Base-by-base conservation (phyloP, 2,329 filamentous ascomycete genomes). In the Pseudogymnoascus sp. region DNA sequence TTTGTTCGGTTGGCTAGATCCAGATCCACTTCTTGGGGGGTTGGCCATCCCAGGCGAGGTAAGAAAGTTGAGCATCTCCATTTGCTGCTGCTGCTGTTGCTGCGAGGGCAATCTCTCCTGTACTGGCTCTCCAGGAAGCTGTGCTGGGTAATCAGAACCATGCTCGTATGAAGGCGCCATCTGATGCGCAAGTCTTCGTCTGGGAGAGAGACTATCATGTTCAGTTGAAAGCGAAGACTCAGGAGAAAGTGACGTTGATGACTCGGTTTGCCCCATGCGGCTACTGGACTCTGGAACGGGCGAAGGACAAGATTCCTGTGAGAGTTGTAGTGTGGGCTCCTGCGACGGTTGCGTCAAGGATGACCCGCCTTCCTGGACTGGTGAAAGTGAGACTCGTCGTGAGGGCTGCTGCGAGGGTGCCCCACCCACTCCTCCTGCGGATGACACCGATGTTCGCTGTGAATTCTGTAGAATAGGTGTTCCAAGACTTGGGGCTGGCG, bases 51-150 rank as follows among this genome's bases (percentile, higher is more conserved):
- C 65, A 8, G 70, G 70, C 2, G 63, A 64, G 2, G 69, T 71
- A 15, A 72, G 58, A 38, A 72, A 72, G 38, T 70, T 65, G 64
- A 69, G 65, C 67, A 67, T 67, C 8, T 64, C 63, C 63, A 71
- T 65, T 51, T 61, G 35, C 33, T 66, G 65, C 15, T 60, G 65
- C 15, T 66, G 44, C n/a, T 55, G 44, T 33, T 17, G 7, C 4
- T 15, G 48, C 29, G 48, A 55, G n/a, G 8, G 29, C 2, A 33
- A 21, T 55, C 15, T 29, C 2, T 55, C 29, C 4, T 17, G 27
- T 33, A 15, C 48, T 55, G 48, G n/a, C 9, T 55, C n/a, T 33
- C n/a, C n/a, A 55, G 15, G 1, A 15, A 21, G 5, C n/a, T 55
- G n/a, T 33, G 21, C 29, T 13, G 4, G 29, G 15, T 33, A 2